These are phyloP conservation scores for Elsinoe fawcettii DNA, from an alignment of 2,329 filamentous ascomycete species.

Conservation along the genomic window DNA sequence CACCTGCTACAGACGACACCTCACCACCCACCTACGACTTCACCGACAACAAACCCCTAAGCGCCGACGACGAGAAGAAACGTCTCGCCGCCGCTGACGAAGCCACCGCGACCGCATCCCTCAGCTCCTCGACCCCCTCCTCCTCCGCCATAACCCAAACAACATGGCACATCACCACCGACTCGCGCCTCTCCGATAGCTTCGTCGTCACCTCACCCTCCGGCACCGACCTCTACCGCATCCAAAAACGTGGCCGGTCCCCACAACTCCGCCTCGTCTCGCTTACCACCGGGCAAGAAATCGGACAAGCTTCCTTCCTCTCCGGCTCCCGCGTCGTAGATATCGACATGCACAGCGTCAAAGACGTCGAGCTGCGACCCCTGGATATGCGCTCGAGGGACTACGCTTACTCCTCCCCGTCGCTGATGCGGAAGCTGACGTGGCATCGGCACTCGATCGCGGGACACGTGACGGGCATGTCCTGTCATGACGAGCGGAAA, in stretches of 20 bases:
- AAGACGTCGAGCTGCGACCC: not conserved
- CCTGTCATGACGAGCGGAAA: not conserved
- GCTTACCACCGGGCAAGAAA: not conserved
- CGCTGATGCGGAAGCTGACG: not conserved
- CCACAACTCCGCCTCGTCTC: not conserved
- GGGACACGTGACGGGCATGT: not conserved
- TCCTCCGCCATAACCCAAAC: not conserved
- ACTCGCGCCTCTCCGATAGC: not conserved
- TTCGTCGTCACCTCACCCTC: not conserved
- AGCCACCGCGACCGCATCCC: not conserved
- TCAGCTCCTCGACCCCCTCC: not conserved
- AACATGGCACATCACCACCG: slow-evolving; percentile 2
- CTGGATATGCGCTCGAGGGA: not conserved
- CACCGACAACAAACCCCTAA: not conserved
- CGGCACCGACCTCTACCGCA: not conserved
- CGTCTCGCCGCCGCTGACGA: not conserved
- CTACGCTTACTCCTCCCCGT: slow-evolving; percentile 1
- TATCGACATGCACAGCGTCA: not conserved
- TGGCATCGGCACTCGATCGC: not conserved
- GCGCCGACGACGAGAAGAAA: not conserved
- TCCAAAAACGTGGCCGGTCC: not conserved
- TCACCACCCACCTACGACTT: slow-evolving; percentile 3
- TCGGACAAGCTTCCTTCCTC: not conserved
- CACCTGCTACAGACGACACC: not conserved
- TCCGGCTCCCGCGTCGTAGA: not conserved